Conservation (phyloP, 2,329 filamentous ascomycete genomes). For the Colletotrichum zoysiae region DNA sequence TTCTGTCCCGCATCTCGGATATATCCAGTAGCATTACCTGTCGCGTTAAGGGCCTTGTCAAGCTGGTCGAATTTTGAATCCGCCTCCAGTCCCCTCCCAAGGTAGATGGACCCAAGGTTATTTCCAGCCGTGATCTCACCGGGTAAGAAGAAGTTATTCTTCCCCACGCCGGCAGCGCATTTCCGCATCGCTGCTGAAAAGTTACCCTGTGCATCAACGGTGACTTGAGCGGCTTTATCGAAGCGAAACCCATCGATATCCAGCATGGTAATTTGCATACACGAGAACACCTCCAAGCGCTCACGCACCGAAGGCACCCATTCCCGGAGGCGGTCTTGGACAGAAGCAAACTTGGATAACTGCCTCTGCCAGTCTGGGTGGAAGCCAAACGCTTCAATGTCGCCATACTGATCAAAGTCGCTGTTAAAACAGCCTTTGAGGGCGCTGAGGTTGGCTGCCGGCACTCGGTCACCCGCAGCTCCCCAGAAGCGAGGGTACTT, state of each 20-base stretch:
- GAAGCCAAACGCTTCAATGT: slow-evolving; percentile 72
- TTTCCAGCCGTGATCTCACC: not conserved
- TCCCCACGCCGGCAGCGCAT: not conserved
- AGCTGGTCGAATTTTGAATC: not conserved
- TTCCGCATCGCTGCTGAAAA: slow-evolving; percentile 57
- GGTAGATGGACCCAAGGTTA: not conserved
- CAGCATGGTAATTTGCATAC: slow-evolving; percentile 70
- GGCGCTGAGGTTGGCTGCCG: slow-evolving; percentile 34
- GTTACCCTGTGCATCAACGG: slow-evolving; percentile 69
- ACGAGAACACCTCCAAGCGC: slow-evolving; percentile 71
- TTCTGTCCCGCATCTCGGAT: slow-evolving; percentile 1
- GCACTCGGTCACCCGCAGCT: not conserved
- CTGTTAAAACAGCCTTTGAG: slow-evolving; percentile 74
- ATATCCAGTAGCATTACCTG: not conserved
- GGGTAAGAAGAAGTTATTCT: not conserved
- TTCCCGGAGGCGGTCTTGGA: slow-evolving; percentile 75
- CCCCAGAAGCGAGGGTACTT: not conserved
- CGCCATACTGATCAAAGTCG: slow-evolving; percentile 74
- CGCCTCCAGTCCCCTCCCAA: not conserved
- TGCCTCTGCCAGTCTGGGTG: slow-evolving; percentile 74
- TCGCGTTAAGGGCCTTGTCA: not conserved
- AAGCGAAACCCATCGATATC: slow-evolving; percentile 76
- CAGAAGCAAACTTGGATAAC: slow-evolving; percentile 74
- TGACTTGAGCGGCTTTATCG: slow-evolving; percentile 75
- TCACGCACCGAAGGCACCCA: slow-evolving; percentile 70